Evolutionary conservation across 208 protist species (phyloP).

Genomic region (Trypanosoma avium): DNA sequence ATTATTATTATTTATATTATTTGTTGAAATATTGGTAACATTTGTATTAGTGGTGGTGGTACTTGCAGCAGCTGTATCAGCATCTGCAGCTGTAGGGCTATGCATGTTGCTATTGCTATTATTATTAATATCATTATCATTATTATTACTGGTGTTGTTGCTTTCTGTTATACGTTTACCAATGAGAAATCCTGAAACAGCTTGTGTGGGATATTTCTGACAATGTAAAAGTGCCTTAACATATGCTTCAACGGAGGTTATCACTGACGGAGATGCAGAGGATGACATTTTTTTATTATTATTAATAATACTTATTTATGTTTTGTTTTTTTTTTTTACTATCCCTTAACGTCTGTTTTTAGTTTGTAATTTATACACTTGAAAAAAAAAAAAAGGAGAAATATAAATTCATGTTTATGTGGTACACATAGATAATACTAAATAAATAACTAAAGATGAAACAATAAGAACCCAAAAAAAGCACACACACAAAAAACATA

Average conservation of each 20-base stretch:
- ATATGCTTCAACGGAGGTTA: conserved; percentile 73
- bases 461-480: no score
- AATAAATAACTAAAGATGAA: no score
- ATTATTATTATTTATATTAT: no score
- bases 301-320: not conserved
- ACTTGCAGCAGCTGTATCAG: no score
- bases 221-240: conserved; percentile 82
- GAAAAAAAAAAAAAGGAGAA: conserved; percentile 13
- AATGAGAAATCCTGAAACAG: conserved; percentile 77
- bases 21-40: no score
- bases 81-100: conserved; percentile 29
- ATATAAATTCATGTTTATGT: no score
- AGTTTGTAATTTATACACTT: not conserved
- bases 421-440: no score
- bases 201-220: conserved; percentile 84
- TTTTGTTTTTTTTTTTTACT: conserved; percentile 9
- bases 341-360: conserved; percentile 11
- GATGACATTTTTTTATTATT: not conserved
- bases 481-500: no score
- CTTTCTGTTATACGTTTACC: conserved; percentile 67
- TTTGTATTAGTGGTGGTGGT: no score
- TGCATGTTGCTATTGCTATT: conserved; percentile 6
- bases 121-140: not conserved
- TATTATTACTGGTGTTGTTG: conserved; percentile 11
- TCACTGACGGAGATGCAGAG: conserved; percentile 26